phyloP scores from a whole-genome alignment of 108 stramenopile genomes.

The Thalassiosira profunda region DNA sequence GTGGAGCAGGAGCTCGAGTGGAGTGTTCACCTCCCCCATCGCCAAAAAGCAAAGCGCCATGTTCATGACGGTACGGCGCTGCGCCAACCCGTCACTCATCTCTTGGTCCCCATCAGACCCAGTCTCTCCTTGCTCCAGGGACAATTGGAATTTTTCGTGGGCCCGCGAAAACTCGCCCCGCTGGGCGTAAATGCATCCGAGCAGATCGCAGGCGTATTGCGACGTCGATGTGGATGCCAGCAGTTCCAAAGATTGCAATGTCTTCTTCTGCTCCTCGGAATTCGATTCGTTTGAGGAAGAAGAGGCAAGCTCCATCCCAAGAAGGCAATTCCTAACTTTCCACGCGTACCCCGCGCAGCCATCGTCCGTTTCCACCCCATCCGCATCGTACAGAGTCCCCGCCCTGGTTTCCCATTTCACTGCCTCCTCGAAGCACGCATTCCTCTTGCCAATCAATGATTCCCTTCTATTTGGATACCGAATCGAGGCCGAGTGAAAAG shows the following conservation, averaged over 20 bases:
- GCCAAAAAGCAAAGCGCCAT: conserved; percentile 47
- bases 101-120: conserved; percentile 34
- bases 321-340: conserved; percentile 36
- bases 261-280: background rate
- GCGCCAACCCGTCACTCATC: background rate
- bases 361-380: background rate
- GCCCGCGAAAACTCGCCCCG: conserved; percentile 27
- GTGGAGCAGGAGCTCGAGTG: conserved; percentile 40
- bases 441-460: conserved; percentile 7
- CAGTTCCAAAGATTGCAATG: conserved; percentile 10
- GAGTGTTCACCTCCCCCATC: conserved; percentile 35
- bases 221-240: conserved; percentile 37
- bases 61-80: conserved; percentile 30
- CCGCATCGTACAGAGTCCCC: background rate
- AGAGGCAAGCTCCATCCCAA: conserved; percentile 26
- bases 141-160: conserved; percentile 30
- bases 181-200: conserved; percentile 41
- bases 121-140: conserved; percentile 14
- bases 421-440: conserved; percentile 33
- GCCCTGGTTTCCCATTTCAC: conserved; percentile 19
- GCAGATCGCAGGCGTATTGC: conserved; percentile 23
- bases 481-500: conserved; percentile 11
- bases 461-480: background rate
- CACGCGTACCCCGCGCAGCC: conserved; percentile 32
- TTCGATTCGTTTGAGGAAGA: background rate